Percentiles rank a stretch among this genome's conserved stretches.
These are phyloP conservation scores for Magnusiomyces suaveolens DNA, from an alignment of 1,139 yeast genomes.

Conservation along the genomic window DNA sequence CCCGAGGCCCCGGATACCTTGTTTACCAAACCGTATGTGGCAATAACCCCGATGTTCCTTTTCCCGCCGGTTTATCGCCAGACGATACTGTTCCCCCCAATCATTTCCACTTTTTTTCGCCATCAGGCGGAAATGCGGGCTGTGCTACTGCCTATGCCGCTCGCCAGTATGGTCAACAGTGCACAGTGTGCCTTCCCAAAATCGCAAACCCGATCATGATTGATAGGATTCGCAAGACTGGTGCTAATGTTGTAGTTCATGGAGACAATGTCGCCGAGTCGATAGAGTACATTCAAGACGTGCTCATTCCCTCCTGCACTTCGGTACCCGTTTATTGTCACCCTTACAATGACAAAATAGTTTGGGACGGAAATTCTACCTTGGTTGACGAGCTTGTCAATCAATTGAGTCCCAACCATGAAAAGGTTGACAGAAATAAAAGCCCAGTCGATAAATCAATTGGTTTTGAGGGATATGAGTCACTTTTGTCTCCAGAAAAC, in stretches of 20 bases:
- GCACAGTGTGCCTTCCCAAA: slow-evolving; percentile 59
- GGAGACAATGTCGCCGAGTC: slow-evolving; percentile 60
- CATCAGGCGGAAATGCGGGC: slow-evolving; percentile 77
- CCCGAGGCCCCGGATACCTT: slow-evolving; percentile 39
- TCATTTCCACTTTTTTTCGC: slow-evolving; percentile 45
- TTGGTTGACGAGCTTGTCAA: slow-evolving; percentile 48
- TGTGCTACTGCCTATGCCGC: slow-evolving; percentile 63
- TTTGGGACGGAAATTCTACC: slow-evolving; percentile 63
- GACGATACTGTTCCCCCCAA: slow-evolving; percentile 20
- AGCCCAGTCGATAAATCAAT: too few species aligned
- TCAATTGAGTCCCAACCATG: slow-evolving; percentile 38
- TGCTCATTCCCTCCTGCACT: slow-evolving; percentile 25
- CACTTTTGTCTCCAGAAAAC: neutral
- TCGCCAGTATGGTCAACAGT: slow-evolving; percentile 32
- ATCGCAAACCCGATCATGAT: slow-evolving; percentile 39
- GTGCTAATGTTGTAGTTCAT: slow-evolving; percentile 46
- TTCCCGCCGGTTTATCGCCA: neutral
- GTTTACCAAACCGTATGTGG: slow-evolving; percentile 25
- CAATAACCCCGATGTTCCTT: slow-evolving; percentile 10
- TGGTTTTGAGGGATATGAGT: too few species aligned
- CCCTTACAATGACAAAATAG: slow-evolving; percentile 55
- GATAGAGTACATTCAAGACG: slow-evolving; percentile 41
- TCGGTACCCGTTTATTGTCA: slow-evolving; percentile 47
- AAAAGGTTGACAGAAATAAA: too few species aligned
- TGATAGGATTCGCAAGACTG: slow-evolving; percentile 38